Base-by-base conservation (phyloP, 306 rosid species). In the Fragaria vesca region DNA sequence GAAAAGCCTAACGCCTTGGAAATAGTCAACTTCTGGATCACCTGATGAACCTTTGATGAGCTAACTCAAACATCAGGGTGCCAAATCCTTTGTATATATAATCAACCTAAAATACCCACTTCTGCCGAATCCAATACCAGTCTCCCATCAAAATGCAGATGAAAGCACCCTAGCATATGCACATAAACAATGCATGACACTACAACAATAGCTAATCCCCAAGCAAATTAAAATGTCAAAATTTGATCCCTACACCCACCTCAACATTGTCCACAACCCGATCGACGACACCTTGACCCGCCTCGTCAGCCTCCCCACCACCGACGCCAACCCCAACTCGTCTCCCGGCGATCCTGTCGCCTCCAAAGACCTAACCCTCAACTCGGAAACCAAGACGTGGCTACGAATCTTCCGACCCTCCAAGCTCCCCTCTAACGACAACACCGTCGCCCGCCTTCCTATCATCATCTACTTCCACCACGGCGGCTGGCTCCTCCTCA, bases 341-440 rank as follows among this genome's bases (percentile, higher is more conserved):
- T 1, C n/a, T 0, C 66, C 85, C 0, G 88, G 85, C 0, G 77
- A 76, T 16, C 6, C 81, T 0, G 74, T 65, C 0, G 93, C 87
- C 42, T 82, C 83, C 4, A 88, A 88, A 47, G 93, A 91, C 79
- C 8, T 88, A 5, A 82, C 84, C 12, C 62, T 88, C 30, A n/a
- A 88, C 62, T 0, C 8, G 0, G 76, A 82, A 16, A 87, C 73
- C 1, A 9, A 77, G 20, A 70, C 81, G 2, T 87, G 90, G 91
- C 78, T 77, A n/a, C 81, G 96, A 0, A 2, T 90, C 24, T 88
- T 76, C 60, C 60, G 92, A 32, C 96, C 96, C 17, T 71, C 86
- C 0, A 85, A 81, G 52, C 74, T 90, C 9, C 96, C 96, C 4
- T 90, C 96, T 20, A 88, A 87, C 1, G 92, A 88, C 83, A 86